Evolutionary conservation across 192 early-diverging fungal genomes (phyloP), one percentile per base, ranked within the genome.

Genomic region (Entophlyctis luteolus): DNA sequence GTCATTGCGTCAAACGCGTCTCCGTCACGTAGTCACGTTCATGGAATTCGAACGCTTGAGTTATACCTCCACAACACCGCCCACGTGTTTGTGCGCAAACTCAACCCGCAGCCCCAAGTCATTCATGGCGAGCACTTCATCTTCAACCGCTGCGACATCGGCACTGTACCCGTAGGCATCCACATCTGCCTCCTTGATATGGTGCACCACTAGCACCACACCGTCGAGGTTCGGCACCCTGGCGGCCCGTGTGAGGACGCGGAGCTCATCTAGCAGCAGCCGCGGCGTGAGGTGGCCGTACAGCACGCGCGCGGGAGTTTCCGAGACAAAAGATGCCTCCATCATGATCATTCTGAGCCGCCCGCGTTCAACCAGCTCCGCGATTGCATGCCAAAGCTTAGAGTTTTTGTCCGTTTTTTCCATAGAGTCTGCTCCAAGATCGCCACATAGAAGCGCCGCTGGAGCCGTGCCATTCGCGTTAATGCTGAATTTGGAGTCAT

Each of bases 211-310:
- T 23, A 67, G 37, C 6, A 3, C 31, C 32, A 67, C 14, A 16
- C 65, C 65, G 18, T 56, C 34, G 22, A 67, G 46, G n/a, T n/a
- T 5, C 20, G 42, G 10, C 10, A 16, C n/a, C 31, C 25, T 10
- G 10, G 57, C 65, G 4, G 18, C 10, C 6, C 35, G 14, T 37
- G n/a, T 42, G 20, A 67, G 28, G 6, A 58, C 54, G 4, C 27
- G 23, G 36, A 67, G 46, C 35, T 67, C 65, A 18, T 53, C 27
- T 42, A 55, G 14, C 53, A 67, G 16, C 20, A 55, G 37, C 52
- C 5, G 23, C 4, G 65, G 65, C 54, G 65, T 67, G 23, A 67
- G 46, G 57, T 67, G 65, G 6, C 65, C 65, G 45, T 56, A 67
- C 25, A 67, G 25, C 8, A 23, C 5, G 18, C 8, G 8, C 12